Evolutionary conservation across 176 grass and related monocot genomes (phyloP), one percentile per base, ranked within the genome.

Genomic region (Oryza glumipatula): DNA sequence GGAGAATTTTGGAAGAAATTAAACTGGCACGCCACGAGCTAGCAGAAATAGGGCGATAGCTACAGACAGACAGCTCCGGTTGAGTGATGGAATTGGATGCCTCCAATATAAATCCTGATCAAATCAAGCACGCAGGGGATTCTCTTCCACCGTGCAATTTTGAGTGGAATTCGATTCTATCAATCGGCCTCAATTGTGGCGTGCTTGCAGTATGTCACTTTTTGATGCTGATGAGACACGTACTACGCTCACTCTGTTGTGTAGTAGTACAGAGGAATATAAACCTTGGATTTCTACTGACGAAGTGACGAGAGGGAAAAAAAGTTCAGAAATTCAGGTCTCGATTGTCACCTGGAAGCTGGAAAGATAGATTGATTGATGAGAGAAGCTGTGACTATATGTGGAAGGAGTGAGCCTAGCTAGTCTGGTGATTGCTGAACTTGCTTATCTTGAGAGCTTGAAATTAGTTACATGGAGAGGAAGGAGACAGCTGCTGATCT

Each of bases 11-110:
- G 69, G 22, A 44, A 28, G 41, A 23, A 35, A 43, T 7, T 46
- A 69, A 49, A 49, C 47, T 3, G 5, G 47, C 47, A 15, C 47
- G 12, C 47, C 47, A 49, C 3, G 47, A 49, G 11, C 30, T 78
- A 68, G 78, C 4, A 61, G 76, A 32, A 45, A 66, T 6, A 47
- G 43, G 17, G 38, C 22, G 82, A 2, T 21, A 56, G 28, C 48
- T 21, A 43, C 47, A 12, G 45, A 36, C 48, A 56, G 65, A 69
- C 14, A 39, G 67, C 38, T 45, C 70, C 19, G 43, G 32, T 87
- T 82, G 73, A 86, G 89, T 84, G 86, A 56, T 79, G 81, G 86
- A 70, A 84, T 26, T 56, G 67, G 77, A 80, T 86, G 83, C 82
- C 73, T 63, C 21, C 30, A 43, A 39, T 14, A 2, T 2, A 32